Base-by-base conservation (phyloP, 1,284 basidiomycete species). In the Phaffia rhodozyma region DNA sequence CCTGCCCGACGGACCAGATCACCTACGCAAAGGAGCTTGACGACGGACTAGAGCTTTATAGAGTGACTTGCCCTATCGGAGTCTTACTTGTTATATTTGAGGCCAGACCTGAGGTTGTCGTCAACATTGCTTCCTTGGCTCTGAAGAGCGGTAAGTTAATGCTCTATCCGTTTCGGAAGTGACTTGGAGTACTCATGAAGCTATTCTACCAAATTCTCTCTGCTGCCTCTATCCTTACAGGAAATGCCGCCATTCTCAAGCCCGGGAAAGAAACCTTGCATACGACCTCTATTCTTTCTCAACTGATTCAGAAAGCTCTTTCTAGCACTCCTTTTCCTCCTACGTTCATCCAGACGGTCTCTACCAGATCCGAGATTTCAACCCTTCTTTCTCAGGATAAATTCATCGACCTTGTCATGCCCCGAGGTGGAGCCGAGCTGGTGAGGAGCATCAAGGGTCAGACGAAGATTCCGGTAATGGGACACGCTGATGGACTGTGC, bases 41-140 rank as follows among this genome's bases (percentile, higher is more conserved):
- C 69, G 87, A 91, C 49, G 82, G 79, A 0, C 79, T 98, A 20
- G 89, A 97, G 71, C 81, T 98, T 18, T 93, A 96, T 76, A 84
- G 91, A 49, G 86, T 98, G 1, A 91, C 93, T 0, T 98, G 94
- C 74, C 93, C 96, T 0, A 96, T 99, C 67, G 96, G 96, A 23
- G 93, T 97, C 0, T 79, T 98, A 30, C 81, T 98, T 57, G 91
- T 97, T 68, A 97, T 99, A 68, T 99, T 99, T 69, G 96, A 99
- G 76, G 90, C 94, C 3, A 82, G 96, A 47, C 96, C 96, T 0
- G 96, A 99, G 75, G 96, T 99, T 5, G 91, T 98, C 34, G 88
- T 98, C 53, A 98, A 98, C 74, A 97, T 99, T 70, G 91, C 96
- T 6, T 83, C 90, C 0, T 79, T 99, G 69, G 94, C 96, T 1